Evolutionary conservation across 768 basidiomycete species (phyloP).

Genomic region (Lentinula detonsa): DNA sequence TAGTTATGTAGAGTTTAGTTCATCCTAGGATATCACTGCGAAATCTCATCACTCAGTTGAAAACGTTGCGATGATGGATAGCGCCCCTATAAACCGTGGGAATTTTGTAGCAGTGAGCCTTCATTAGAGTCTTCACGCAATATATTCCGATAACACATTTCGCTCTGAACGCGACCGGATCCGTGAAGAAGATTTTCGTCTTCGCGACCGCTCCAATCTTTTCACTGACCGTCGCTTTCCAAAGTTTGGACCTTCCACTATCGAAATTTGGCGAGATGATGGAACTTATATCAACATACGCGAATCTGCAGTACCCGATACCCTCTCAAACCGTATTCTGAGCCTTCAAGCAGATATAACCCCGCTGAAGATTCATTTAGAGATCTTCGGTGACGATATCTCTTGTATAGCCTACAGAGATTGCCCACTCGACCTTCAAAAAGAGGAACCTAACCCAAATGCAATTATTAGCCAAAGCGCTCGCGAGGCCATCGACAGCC

Average conservation of each 20-base stretch:
- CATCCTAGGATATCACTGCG: background rate
- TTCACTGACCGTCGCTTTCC: background rate
- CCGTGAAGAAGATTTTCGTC: background rate
- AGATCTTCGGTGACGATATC: constrained; percentile 9
- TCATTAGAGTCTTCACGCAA: background rate
- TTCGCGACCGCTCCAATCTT: background rate
- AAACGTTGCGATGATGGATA: background rate
- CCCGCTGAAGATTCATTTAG: constrained; percentile 1
- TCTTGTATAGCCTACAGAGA: background rate
- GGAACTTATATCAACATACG: constrained; percentile 4
- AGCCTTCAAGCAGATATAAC: constrained; percentile 7
- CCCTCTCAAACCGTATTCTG: constrained; percentile 9
- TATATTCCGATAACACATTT: background rate
- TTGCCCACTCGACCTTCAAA: background rate
- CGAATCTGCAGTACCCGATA: constrained; percentile 7
- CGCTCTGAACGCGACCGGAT: background rate
- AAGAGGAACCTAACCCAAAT: background rate
- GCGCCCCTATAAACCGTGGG: too few species aligned
- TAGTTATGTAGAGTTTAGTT: background rate
- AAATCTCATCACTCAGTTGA: constrained; percentile 11
- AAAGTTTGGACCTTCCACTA: background rate
- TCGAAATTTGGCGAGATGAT: background rate
- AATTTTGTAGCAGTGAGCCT: too few species aligned
- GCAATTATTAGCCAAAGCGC: background rate
- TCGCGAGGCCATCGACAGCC: constrained; percentile 1